Evolutionary conservation across 495 filamentous ascomycete genomes (phyloP), one percentile per base, ranked within the genome.

Genomic region (Daldinia concentrica): DNA sequence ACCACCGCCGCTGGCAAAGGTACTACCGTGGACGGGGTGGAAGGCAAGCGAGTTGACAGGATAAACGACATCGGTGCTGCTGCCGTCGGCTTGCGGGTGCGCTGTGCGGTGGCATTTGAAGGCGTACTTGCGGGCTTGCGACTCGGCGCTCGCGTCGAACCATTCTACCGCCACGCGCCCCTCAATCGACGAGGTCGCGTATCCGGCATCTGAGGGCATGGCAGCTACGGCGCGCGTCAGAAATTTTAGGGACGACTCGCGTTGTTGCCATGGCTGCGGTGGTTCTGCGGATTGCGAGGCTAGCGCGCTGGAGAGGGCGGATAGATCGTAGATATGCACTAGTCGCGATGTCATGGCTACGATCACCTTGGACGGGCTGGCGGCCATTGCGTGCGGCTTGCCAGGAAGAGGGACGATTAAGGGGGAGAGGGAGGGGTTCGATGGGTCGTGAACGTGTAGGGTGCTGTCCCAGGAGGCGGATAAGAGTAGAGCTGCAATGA

Each of bases 111-210:
- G 95, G 80, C 95, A 99, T 78, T 99, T 99, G 85, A 99, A 99
- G 9, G 95, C 95, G 83, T 98, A 99, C 75, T 97, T 98, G 62
- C 94, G 86, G 17, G 91, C 90, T 79, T 98, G 93, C 4, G 92
- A 93, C 74, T 92, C 89, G 32, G 88, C 83, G 7, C 88, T 91
- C 12, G 94, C 90, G 76, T 98, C 95, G 81, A 98, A 98, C 92
- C 94, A 98, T 76, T 99, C 95, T 1, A 99, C 95, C 0, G 93
- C 95, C 0, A 98, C 92, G 70, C 95, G 88, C 14, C 95, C 95
- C 76, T 99, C 95, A 77, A 99, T 98, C 68, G 88, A 91, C 19
- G 87, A 90, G 0, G 89, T 93, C 5, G 95, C 93, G 79, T 97
- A 99, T 0, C 95, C 95, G 5, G 89, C 91, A 74, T 96, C 95